A percentile compares a stretch with the other conserved stretches of the same genome.
Conservation (phyloP, 106 monocot genomes). For the Dendrobium officinale region DNA sequence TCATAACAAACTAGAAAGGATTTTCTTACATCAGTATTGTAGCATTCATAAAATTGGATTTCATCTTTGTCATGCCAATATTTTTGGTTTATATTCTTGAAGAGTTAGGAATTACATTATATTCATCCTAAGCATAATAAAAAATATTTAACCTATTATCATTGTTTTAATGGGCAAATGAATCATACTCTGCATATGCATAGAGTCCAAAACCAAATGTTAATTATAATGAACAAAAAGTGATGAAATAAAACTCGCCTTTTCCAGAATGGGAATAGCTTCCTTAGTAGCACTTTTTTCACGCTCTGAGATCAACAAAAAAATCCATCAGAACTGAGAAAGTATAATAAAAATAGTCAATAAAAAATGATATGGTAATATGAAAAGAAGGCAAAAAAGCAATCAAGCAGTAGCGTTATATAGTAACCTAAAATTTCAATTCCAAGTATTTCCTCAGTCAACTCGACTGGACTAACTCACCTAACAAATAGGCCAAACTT, state of each 20-base stretch:
- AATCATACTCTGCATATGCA: background rate
- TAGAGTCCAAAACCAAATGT: background rate
- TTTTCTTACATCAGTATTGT: background rate
- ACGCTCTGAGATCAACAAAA: slow-evolving; percentile 48
- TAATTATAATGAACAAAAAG: background rate
- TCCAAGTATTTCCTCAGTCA: too few species aligned
- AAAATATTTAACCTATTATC: background rate
- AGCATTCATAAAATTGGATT: background rate
- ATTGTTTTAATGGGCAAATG: background rate
- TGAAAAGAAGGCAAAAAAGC: background rate
- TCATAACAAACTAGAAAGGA: background rate
- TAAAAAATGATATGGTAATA: background rate
- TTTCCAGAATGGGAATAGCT: slow-evolving; percentile 67
- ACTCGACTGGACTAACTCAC: too few species aligned
- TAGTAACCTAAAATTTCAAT: too few species aligned
- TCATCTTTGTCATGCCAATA: background rate
- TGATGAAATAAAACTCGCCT: slow-evolving; percentile 28
- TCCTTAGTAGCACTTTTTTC: slow-evolving; percentile 99
- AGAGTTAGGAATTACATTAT: background rate
- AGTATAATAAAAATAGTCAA: background rate
- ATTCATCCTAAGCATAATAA: background rate
- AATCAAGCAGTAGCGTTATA: background rate
- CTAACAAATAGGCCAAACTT: too few species aligned
- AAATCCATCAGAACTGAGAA: background rate
- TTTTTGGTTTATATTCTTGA: background rate